Percentiles rank a stretch among this genome's conserved stretches.
Evolutionary conservation across 2,329 filamentous ascomycete species (phyloP).

Genomic region (Escovopsis weberi): DNA sequence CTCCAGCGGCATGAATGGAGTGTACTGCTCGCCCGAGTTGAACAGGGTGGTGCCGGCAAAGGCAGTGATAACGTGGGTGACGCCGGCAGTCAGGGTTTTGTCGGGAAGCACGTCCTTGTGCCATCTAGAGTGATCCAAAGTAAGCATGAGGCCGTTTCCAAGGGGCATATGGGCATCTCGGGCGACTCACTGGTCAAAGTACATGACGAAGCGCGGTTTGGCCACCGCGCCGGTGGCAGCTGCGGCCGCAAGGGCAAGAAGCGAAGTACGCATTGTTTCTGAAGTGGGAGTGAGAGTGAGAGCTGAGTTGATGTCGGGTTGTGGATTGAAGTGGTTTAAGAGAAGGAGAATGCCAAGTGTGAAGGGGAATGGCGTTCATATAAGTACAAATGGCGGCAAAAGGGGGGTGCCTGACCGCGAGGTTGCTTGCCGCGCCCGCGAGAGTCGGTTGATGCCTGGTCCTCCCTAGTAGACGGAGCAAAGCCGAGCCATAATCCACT

Average conservation of each 20-base stretch:
- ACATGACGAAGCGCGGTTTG: constrained; percentile 23
- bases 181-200: constrained; percentile 29
- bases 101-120: constrained; percentile 23
- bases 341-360: too few relatives aligned
- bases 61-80: constrained; percentile 40
- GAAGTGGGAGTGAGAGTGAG: too few relatives aligned
- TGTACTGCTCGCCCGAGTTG: constrained; percentile 28
- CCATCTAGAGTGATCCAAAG: constrained; percentile 17
- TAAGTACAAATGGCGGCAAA: too few relatives aligned
- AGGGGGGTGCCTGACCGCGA: too few relatives aligned
- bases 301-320: too few relatives aligned
- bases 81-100: constrained; percentile 23
- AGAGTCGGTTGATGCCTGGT: too few relatives aligned
- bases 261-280: constrained; percentile 5
- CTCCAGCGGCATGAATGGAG: constrained; percentile 37
- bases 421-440: too few relatives aligned
- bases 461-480: too few relatives aligned
- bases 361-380: too few relatives aligned
- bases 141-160: background rate
- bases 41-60: constrained; percentile 39
- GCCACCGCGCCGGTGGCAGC: constrained; percentile 9
- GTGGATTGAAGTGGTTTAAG: too few relatives aligned
- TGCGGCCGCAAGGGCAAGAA: constrained; percentile 7
- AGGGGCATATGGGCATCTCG: background rate
- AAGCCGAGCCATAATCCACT: too few relatives aligned